These are phyloP conservation scores for Takashimella tepidaria DNA, from an alignment of 1,284 basidiomycete species.

Conservation along the genomic window DNA sequence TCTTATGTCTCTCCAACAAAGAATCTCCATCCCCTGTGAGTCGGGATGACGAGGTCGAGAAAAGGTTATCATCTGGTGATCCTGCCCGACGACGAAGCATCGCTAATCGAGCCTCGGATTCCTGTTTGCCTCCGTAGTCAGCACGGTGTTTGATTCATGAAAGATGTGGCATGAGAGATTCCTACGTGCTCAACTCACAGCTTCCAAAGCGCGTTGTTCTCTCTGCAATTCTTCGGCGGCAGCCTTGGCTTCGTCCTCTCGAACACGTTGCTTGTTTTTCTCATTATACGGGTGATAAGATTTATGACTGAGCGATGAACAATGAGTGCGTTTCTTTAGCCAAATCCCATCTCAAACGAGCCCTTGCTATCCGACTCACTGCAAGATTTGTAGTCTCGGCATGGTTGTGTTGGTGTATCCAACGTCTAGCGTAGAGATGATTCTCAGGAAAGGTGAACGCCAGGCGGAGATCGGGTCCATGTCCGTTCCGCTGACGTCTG, in stretches of 20 bases:
- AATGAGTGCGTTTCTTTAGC: not conserved
- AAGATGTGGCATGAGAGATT: too few relatives aligned
- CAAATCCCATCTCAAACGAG: not conserved
- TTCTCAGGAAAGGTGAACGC: not conserved
- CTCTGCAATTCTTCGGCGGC: slow-evolving; percentile 31
- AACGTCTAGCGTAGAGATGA: not conserved
- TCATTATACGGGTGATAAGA: slow-evolving; percentile 49
- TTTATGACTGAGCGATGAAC: slow-evolving; percentile 37
- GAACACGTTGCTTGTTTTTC: slow-evolving; percentile 48
- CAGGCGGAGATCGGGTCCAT: not conserved
- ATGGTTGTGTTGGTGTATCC: slow-evolving; percentile 14
- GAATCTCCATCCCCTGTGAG: slow-evolving; percentile 8
- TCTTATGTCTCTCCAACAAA: slow-evolving; percentile 33
- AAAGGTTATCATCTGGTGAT: slow-evolving; percentile 27
- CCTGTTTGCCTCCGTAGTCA: slow-evolving; percentile 18
- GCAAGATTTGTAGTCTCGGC: slow-evolving; percentile 46
- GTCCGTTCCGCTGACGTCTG: slow-evolving; percentile 13
- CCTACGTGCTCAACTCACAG: too few relatives aligned
- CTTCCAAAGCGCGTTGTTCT: slow-evolving; percentile 38
- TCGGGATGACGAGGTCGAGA: slow-evolving; percentile 24
- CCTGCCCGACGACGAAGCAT: slow-evolving; percentile 35
- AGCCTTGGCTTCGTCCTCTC: slow-evolving; percentile 47
- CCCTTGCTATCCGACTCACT: slow-evolving; percentile 22
- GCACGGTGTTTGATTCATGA: too few relatives aligned
- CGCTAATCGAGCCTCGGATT: slow-evolving; percentile 34